phyloP scores from a whole-genome alignment of 495 filamentous ascomycete species.

The Paragyromitra xinjiangensis region DNA sequence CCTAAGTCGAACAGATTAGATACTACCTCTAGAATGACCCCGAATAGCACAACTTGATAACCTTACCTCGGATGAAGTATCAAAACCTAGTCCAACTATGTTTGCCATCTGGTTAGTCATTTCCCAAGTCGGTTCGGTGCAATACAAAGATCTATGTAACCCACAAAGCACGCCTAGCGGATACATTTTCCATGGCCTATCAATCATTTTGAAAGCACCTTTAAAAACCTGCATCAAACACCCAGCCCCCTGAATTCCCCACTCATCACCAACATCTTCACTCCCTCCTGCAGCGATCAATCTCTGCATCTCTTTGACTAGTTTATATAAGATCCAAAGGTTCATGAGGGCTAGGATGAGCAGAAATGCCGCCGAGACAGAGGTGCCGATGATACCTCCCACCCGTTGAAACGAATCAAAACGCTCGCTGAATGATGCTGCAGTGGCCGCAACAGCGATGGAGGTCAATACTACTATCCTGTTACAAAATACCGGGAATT shows the following conservation, averaged over 20 bases:
- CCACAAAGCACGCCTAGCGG: conserved; percentile 80
- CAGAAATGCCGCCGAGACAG: conserved; percentile 82
- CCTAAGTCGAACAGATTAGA: conserved; percentile 52
- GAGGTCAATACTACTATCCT: conserved; percentile 90
- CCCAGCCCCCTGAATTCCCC: conserved; percentile 71
- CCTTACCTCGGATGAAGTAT: conserved; percentile 81
- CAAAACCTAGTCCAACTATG: conserved; percentile 85
- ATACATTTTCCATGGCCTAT: conserved; percentile 98
- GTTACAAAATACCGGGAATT: conserved; percentile 2
- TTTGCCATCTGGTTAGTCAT: background rate
- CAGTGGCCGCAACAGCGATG: conserved; percentile 87
- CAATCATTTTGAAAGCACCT: conserved; percentile 81
- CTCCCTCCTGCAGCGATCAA: conserved; percentile 61
- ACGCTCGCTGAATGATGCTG: conserved; percentile 76
- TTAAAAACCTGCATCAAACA: conserved; percentile 76
- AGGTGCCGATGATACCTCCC: conserved; percentile 85
- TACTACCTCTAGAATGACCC: background rate
- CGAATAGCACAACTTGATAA: background rate
- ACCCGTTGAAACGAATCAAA: conserved; percentile 84
- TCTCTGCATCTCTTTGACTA: conserved; percentile 72
- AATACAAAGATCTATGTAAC: background rate
- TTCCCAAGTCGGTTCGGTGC: background rate
- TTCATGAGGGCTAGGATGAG: conserved; percentile 86
- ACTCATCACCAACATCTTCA: conserved; percentile 49
- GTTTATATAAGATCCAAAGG: conserved; percentile 79